Base-by-base conservation (phyloP, 106 monocot species). In the Phalaenopsis equestris region DNA sequence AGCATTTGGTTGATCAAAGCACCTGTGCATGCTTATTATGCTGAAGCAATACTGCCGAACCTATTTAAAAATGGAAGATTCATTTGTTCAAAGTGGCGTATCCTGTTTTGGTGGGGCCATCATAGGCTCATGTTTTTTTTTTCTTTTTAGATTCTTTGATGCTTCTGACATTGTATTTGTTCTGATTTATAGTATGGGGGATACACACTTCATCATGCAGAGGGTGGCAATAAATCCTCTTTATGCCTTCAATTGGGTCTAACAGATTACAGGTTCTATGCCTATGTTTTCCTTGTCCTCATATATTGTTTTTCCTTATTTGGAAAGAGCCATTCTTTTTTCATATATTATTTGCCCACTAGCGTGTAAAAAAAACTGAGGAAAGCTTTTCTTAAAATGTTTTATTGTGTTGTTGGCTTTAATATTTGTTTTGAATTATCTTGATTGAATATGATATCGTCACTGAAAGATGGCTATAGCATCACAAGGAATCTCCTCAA, bases 171-270 rank as follows among this genome's bases (percentile, higher is more conserved):
- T 42, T 2, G 6, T 4, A 74, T 17, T 6, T 30, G 8, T 76
- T 24, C 19, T 84, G 55, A 67, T 78, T 87, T 87, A 77, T 89
- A 97, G 97, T 94, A 97, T 87, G 94, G 83, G 17, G 97, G 94
- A 38, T 56, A 87, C 83, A 37, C 79, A 42, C 70, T 87, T 42
- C 82, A 87, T 73, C 41, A 82, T 65, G 57, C 55, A 12, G 83
- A 81, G 79, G 88, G 76, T 12, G 65, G 70, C 23, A 19, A 86
- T 79, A 81, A 82, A 11, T 79, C 75, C 49, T 87, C 90, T 75
- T 78, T 94, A 48, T 92, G 94, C 72, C 97, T 97, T 86, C 89
- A 92, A 52, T 82, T 97, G 80, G 97, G 97, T 81, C 83, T 97
- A 76, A 97, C 94, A 70, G 94, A 97, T 85, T 97, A 97, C 76